Conservation (phyloP, 192 early-diverging fungal species). For the Backusella westeae region DNA sequence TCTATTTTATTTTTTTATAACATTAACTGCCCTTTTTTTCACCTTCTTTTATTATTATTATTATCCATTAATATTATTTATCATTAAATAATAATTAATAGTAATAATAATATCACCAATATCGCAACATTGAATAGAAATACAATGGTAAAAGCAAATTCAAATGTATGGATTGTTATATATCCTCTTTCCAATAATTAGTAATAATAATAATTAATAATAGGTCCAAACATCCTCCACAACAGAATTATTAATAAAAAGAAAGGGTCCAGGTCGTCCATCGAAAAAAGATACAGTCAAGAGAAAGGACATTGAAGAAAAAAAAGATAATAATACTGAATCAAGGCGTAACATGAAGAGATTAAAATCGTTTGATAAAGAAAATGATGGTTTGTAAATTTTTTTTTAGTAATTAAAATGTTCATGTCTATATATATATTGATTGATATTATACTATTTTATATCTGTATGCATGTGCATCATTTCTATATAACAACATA, state of each 20-base stretch:
- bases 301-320: neutral
- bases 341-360: neutral
- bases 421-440: neutral
- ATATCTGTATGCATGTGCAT: neutral
- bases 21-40: too few relatives aligned
- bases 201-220: neutral
- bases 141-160: neutral
- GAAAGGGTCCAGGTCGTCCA: slow-evolving; percentile 9
- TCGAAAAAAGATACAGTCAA: neutral
- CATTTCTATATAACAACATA: slow-evolving; percentile 8
- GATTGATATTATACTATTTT: slow-evolving; percentile 1
- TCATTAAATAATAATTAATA: neutral
- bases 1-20: neutral
- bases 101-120: neutral
- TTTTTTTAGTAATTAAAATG: neutral
- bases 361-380: neutral
- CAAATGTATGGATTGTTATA: neutral
- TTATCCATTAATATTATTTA: neutral
- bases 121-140: neutral
- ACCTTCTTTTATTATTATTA: neutral
- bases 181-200: neutral
- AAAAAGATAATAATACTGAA: neutral
- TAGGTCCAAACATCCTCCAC: neutral
- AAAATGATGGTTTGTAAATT: slow-evolving; percentile 5
- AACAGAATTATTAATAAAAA: neutral